Evolutionary conservation across 2,329 filamentous ascomycete species (phyloP), one percentile per base, ranked within the genome.

Genomic region (Aspergillus sergii): DNA sequence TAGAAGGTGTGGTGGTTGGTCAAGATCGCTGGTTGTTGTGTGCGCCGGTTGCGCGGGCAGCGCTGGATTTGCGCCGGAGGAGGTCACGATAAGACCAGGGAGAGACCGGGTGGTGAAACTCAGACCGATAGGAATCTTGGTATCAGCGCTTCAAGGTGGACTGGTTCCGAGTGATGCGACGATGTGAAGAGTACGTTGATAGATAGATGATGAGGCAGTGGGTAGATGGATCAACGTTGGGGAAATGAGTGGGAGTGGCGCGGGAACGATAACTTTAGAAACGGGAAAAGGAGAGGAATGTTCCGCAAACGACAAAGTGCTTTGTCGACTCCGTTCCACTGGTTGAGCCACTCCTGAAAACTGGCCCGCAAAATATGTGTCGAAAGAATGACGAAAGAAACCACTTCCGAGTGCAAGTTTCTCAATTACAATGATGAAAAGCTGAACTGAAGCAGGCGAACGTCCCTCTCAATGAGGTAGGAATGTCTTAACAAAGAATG

Each of bases 111-210:
- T 28, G 55, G n/a, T 53, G 41, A 68, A 68, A 75, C 71, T 30
- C 61, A 64, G 64, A 57, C 58, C 23, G 70, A 16, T 4, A 30
- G 26, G 23, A 59, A 55, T 32, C 46, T 6, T 46, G 53, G 34
- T 32, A 45, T 28, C 62, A 67, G 74, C 75, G 74, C 70, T 72
- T 72, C 60, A 7, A 59, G 53, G 58, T 66, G 28, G 62, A 66
- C 50, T 23, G 39, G 43, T 68, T 72, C 71, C 71, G 66, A 65
- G 56, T 26, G 63, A 71, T 71, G 71, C 73, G 69, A 88, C 1
- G 23, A 60, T 45, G 51, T 23, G 51, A 39, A 39, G 10, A 26
- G n/a, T 26, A 34, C n/a, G 78, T 72, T 85, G 84, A 78, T 91
- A 91, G 45, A 85, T 50, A 60, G 56, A 62, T 59, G 62, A 62